Conservation (phyloP, 805 yeast genomes). For the Candida loeiensis region DNA sequence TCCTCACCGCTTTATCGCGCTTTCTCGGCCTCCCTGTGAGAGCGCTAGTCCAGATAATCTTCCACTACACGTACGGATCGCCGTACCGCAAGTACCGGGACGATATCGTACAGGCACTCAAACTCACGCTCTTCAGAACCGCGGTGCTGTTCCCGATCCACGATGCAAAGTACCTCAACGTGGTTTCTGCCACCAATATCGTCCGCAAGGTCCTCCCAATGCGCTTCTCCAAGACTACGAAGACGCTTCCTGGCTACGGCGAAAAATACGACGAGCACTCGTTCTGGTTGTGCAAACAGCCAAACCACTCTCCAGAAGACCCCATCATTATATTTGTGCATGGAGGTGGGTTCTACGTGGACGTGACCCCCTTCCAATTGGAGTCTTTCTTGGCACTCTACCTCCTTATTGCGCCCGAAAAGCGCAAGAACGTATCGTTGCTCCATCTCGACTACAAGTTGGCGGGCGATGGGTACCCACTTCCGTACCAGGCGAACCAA, state of each 20-base stretch:
- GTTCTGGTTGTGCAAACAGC: slow-evolving; percentile 33
- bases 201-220: slow-evolving; percentile 12
- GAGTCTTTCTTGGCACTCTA: slow-evolving; percentile 27
- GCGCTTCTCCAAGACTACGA: slow-evolving; percentile 2
- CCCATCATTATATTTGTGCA: slow-evolving; percentile 35
- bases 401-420: slow-evolving; percentile 23
- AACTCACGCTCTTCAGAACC: slow-evolving; percentile 14
- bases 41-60: slow-evolving; percentile 12
- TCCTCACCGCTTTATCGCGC: slow-evolving; percentile 3
- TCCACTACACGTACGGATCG: slow-evolving; percentile 15
- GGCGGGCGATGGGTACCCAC: slow-evolving; percentile 26
- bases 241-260: slow-evolving; percentile 30
- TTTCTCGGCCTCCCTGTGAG: slow-evolving; percentile 16
- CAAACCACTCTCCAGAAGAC: slow-evolving; percentile 20
- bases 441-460: slow-evolving; percentile 26
- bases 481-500: slow-evolving; percentile 33
- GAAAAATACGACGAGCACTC: slow-evolving; percentile 26
- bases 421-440: slow-evolving; percentile 17
- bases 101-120: slow-evolving; percentile 12
- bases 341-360: slow-evolving; percentile 40
- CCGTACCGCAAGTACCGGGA: slow-evolving; percentile 15
- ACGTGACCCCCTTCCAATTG: slow-evolving; percentile 28
- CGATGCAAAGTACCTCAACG: slow-evolving; percentile 13
- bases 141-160: slow-evolving; percentile 14
- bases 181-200: slow-evolving; percentile 11